phyloP scores from a whole-genome alignment of 495 filamentous ascomycete genomes.

The Cetradonia linearis region DNA sequence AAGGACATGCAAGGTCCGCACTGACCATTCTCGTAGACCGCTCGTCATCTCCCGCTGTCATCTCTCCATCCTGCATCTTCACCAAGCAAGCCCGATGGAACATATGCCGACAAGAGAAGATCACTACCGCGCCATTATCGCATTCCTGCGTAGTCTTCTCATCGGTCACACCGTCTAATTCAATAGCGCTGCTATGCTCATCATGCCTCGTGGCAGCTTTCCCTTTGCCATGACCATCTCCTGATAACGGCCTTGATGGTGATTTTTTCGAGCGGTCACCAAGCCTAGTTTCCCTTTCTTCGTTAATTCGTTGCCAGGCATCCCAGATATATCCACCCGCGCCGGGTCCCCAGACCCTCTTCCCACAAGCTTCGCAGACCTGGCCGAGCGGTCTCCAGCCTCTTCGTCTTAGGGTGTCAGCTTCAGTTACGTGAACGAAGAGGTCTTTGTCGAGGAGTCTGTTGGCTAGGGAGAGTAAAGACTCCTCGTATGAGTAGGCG shows the following conservation, averaged over 20 bases:
- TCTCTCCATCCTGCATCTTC: constrained; percentile 21
- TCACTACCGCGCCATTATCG: constrained; percentile 32
- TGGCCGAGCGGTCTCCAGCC: constrained; percentile 84
- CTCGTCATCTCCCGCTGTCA: constrained; percentile 9
- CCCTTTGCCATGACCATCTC: constrained; percentile 15
- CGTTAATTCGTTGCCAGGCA: constrained; percentile 62
- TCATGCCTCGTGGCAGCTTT: constrained; percentile 16
- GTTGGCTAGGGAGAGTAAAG: constrained; percentile 74
- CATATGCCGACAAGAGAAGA: constrained; percentile 47
- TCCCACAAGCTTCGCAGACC: constrained; percentile 76
- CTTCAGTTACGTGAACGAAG: constrained; percentile 72
- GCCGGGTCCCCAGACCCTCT: constrained; percentile 81
- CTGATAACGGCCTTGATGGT: not conserved
- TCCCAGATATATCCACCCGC: constrained; percentile 68
- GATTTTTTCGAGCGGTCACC: not conserved
- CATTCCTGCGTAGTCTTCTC: not conserved
- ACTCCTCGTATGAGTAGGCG: constrained; percentile 88
- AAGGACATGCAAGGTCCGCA: constrained; percentile 34
- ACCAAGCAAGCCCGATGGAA: constrained; percentile 43
- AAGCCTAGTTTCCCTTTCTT: constrained; percentile 26
- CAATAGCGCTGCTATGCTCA: constrained; percentile 1
- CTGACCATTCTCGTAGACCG: constrained; percentile 22
- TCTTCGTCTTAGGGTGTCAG: constrained; percentile 62
- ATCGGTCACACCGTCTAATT: not conserved
- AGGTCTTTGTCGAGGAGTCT: constrained; percentile 80